Base-by-base conservation (phyloP, 169 alveolate genomes). In the Plasmodium billcollinsi region DNA sequence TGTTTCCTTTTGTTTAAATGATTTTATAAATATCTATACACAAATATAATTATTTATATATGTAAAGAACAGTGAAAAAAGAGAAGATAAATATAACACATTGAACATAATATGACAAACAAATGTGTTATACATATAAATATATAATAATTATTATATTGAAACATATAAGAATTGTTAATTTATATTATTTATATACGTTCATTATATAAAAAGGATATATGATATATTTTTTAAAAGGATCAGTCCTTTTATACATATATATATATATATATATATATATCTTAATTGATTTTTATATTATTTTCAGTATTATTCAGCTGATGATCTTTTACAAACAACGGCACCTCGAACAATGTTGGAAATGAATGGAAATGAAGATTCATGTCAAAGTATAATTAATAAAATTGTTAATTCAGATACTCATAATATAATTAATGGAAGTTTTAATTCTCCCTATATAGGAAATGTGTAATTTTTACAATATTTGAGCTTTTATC, bases 301-400 rank as follows among this genome's bases (percentile, higher is more conserved):
- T 39, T 39, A 20, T 61, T 15, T 54, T 18, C 73, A 83, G 91
- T 83, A 83, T 33, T 83, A 83, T 21, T 83, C 91, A 15, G 91
- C 91, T 11, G 91, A 83, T 49, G 91, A 83, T 62, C 69, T 83
- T 78, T 61, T 83, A 15, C 91, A 83, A 33, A 83, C 91, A 49
- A 83, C 91, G 9, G 91, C 91, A n/a, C 91, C 91, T 15, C 56
- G 91, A 69, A 83, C 91, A 4, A 83, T 83, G 91, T 73, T 83
- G 50, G 91, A 83, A 49, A 83, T 83, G 5, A 83, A 83, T 14
- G 91, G 91, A 72, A 83, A 83, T 58, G 91, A 83, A 24, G 91
- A 83, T 26, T 52, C 91, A 5, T 83, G 91, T 18, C 91, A 83
- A 58, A 83, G 69, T 8, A 49, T 83, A 15, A 67, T 83, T 52